phyloP scores from a whole-genome alignment of 2,329 filamentous ascomycete genomes.

The Colletotrichum gloeosporioides region DNA sequence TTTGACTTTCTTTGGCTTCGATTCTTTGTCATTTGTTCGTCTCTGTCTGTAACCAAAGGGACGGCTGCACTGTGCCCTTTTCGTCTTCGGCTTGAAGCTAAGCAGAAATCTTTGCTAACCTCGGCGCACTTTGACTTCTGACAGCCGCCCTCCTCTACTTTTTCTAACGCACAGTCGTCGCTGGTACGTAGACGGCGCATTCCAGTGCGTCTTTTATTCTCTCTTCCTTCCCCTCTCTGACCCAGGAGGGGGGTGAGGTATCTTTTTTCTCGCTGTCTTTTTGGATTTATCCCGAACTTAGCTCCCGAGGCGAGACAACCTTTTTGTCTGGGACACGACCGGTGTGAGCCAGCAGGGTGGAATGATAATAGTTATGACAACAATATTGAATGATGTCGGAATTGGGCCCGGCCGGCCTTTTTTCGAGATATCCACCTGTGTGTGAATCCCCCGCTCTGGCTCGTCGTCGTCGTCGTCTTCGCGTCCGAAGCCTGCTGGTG shows the following conservation, averaged over 20 bases:
- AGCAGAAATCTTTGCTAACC: background rate
- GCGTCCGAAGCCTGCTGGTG: background rate
- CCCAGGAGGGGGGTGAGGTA: background rate
- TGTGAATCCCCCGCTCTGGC: background rate
- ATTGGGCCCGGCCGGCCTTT: background rate
- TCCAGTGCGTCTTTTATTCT: background rate
- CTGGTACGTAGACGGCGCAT: conserved; percentile 2
- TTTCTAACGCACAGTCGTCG: conserved; percentile 8
- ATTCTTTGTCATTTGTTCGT: background rate
- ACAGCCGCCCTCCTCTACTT: conserved; percentile 13
- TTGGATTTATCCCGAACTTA: conserved; percentile 9
- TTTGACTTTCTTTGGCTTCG: background rate
- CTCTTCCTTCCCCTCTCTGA: background rate
- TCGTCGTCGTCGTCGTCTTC: background rate
- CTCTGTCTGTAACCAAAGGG: background rate
- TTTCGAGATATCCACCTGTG: background rate
- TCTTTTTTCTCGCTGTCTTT: background rate
- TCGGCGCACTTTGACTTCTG: conserved; percentile 19
- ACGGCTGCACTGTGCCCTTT: conserved; percentile 10
- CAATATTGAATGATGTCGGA: conserved; percentile 1
- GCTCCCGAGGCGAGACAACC: conserved; percentile 21
- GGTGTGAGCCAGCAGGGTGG: conserved; percentile 13
- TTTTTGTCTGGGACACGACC: conserved; percentile 19
- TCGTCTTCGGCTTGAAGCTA: background rate
- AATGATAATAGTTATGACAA: conserved; percentile 11